Percentiles rank a stretch among this genome's conserved stretches.
Conservation (phyloP, 2,329 filamentous ascomycete genomes). For the Coniochaeta sp. region DNA sequence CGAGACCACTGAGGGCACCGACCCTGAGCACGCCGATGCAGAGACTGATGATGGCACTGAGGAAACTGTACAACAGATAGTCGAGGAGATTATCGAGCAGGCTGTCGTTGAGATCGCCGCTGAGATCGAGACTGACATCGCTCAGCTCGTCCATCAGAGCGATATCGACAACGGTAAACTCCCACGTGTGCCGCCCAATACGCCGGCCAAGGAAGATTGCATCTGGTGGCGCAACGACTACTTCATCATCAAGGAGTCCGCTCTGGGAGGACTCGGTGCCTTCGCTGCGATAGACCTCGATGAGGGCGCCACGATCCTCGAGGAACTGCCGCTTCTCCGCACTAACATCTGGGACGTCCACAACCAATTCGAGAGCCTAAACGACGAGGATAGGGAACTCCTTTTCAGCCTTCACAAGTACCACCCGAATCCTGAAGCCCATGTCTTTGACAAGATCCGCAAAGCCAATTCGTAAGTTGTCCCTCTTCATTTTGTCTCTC, state of each 20-base stretch:
- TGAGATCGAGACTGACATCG: too few species aligned
- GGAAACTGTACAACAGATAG: too few species aligned
- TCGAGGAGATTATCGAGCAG: background rate
- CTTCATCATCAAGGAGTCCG: constrained; percentile 33
- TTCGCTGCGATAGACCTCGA: constrained; percentile 35
- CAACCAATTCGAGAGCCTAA: constrained; percentile 25
- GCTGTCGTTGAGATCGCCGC: too few species aligned
- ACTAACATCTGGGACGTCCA: constrained; percentile 21
- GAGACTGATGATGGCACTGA: too few species aligned
- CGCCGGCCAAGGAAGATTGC: background rate
- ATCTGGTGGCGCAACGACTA: constrained; percentile 18
- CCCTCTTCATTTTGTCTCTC: background rate
- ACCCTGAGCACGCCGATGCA: too few species aligned
- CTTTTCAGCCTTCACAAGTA: constrained; percentile 29
- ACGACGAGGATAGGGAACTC: constrained; percentile 18
- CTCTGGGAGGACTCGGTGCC: constrained; percentile 36
- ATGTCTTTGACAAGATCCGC: constrained; percentile 31
- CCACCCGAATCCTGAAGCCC: background rate
- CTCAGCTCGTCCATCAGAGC: background rate
- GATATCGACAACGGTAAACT: background rate
- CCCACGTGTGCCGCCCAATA: background rate
- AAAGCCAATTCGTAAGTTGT: constrained; percentile 39
- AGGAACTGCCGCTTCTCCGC: constrained; percentile 36
- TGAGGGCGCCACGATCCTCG: constrained; percentile 31
- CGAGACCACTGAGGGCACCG: too few species aligned